Evolutionary conservation across 2,329 filamentous ascomycete species (phyloP).

Genomic region (Pezicula radicicola): DNA sequence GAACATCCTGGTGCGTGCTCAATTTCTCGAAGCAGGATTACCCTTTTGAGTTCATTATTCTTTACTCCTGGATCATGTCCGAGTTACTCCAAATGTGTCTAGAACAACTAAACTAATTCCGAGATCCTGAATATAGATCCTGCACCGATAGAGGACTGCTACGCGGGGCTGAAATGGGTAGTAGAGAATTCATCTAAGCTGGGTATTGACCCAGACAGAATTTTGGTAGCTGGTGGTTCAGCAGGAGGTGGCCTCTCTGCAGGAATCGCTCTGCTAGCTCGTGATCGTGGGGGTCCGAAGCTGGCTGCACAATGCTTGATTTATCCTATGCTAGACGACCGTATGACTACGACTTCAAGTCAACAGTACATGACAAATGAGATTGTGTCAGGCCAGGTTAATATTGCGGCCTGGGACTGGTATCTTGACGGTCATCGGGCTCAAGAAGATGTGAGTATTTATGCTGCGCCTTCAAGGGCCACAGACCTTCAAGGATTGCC

Average conservation of each 20-base stretch:
- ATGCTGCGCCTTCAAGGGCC: constrained; percentile 6
- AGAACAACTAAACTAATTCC: too few relatives aligned
- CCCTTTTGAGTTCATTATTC: too few relatives aligned
- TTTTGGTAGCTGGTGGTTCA: constrained; percentile 47
- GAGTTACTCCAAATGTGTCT: too few relatives aligned
- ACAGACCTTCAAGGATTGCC: constrained; percentile 7
- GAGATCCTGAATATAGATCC: too few relatives aligned
- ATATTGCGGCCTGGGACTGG: neutral
- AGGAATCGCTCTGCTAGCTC: constrained; percentile 40
- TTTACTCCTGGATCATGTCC: too few relatives aligned
- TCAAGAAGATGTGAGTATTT: neutral
- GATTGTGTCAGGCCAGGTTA: neutral
- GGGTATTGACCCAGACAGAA: constrained; percentile 36
- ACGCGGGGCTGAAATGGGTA: too few relatives aligned
- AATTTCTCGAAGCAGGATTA: too few relatives aligned
- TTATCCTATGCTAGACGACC: constrained; percentile 27
- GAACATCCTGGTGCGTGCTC: too few relatives aligned
- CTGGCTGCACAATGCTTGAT: constrained; percentile 23
- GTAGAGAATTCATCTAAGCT: constrained; percentile 7
- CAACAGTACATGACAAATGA: neutral
- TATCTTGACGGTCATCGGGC: neutral
- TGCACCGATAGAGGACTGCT: too few relatives aligned
- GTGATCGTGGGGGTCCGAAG: constrained; percentile 16
- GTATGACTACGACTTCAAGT: constrained; percentile 3
- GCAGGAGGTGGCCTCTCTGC: constrained; percentile 50